Base-by-base conservation (phyloP, 2,329 filamentous ascomycete species). In the Diaporthe nobilis region DNA sequence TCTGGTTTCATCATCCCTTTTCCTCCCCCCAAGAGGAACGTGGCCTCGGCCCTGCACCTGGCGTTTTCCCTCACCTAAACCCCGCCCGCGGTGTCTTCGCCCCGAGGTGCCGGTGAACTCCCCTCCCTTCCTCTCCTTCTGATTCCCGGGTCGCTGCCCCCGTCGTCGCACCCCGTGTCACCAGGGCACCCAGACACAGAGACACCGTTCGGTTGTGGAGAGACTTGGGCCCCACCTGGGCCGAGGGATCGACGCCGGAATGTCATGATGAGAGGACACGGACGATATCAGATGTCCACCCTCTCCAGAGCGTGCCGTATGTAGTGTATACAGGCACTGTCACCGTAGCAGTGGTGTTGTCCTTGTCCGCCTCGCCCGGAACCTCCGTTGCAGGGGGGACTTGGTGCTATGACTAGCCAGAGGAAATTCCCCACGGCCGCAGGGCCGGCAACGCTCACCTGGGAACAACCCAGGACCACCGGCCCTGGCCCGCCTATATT, bases 1-100 rank as follows among this genome's bases (percentile, higher is more conserved):
- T 67, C 65, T 71, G 72, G 75, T 76, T 74, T 76, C 75, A 76
- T 67, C 75, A 9, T 71, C 49, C 65, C 5, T 53, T 15, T 55
- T 15, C 12, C 9, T 9, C 65, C 60, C 72, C 42, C 55, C 55
- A 39, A 31, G 68, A 60, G 58, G 65, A 58, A 55, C 49, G 67
- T 31, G 51, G 34, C 58, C 51, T 58, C 71, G 51, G 63, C 72
- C 71, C 67, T 49, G 63, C 49, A 58, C 47, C 47, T 67, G 28
- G 42, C 39, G 42, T 42, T 39, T 51, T 49, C 20, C 25, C 49
- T 34, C 37, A 17, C 39, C 28, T 34, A 20, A 28, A 13, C 65
- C 49, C 65, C 34, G 15, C 47, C 34, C 49, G 47, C 65, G 49
- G 65, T 70, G 65, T 70, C 65, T 25, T 70, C 65, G 65, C 65